Evolutionary conservation across 1,139 yeast genomes (phyloP).

Genomic region (Candida sanyaensis): DNA sequence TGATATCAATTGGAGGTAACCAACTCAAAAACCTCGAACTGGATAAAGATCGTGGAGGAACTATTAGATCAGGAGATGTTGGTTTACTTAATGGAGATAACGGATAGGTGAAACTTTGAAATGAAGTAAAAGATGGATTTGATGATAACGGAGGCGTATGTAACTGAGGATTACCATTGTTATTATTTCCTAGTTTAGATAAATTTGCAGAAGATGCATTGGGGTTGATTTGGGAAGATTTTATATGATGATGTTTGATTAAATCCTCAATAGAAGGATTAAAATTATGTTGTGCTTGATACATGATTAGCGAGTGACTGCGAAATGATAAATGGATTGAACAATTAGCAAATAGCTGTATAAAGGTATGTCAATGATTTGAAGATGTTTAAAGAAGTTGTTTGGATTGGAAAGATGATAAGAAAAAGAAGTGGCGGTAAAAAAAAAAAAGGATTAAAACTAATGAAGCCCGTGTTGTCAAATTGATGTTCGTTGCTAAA

Average conservation of each 20-base stretch:
- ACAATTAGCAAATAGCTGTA: background rate
- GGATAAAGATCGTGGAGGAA: slow-evolving; percentile 13
- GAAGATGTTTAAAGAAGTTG: background rate
- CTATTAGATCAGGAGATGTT: slow-evolving; percentile 29
- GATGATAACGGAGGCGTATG: slow-evolving; percentile 14
- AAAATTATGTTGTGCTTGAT: slow-evolving; percentile 1
- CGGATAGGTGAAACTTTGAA: slow-evolving; percentile 18
- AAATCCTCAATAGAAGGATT: slow-evolving; percentile 12
- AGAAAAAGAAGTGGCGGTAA: too few species aligned
- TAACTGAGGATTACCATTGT: slow-evolving; percentile 7
- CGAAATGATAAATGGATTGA: background rate
- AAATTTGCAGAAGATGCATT: slow-evolving; percentile 33
- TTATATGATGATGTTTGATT: slow-evolving; percentile 2
- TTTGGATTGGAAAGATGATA: too few species aligned
- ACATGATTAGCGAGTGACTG: slow-evolving; percentile 5
- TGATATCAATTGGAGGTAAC: slow-evolving; percentile 31
- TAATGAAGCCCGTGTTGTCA: too few species aligned
- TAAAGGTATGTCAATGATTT: background rate
- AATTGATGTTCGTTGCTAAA: too few species aligned
- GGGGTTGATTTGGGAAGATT: slow-evolving; percentile 23
- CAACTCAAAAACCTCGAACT: slow-evolving; percentile 17
- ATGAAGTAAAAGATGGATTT: slow-evolving; percentile 11
- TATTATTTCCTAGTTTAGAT: slow-evolving; percentile 16
- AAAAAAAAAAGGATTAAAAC: too few species aligned
- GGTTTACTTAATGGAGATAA: slow-evolving; percentile 37